These are phyloP conservation scores for Juglanconis sp. DNA, from an alignment of 2,329 filamentous ascomycete species.

Conservation along the genomic window DNA sequence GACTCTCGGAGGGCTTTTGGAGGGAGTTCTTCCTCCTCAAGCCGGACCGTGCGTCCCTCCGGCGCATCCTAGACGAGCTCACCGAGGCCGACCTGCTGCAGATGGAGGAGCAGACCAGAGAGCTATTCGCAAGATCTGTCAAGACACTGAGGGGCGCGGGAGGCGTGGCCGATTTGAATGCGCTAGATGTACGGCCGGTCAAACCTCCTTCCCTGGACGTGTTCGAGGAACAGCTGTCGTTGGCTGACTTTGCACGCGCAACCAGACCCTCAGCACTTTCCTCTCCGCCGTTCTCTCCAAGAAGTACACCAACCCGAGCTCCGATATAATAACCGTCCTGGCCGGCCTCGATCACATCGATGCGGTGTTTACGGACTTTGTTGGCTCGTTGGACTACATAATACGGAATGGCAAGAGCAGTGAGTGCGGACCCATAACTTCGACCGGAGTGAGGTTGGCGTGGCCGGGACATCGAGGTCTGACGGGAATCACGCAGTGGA, in stretches of 20 bases:
- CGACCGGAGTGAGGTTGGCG: background rate
- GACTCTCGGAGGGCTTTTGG: slow-evolving; percentile 90
- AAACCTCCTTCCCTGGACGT: background rate
- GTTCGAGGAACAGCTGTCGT: background rate
- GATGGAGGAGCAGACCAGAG: slow-evolving; percentile 72
- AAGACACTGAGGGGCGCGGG: slow-evolving; percentile 59
- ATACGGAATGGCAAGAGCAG: slow-evolving; percentile 72
- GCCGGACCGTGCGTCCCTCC: slow-evolving; percentile 69
- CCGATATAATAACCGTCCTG: slow-evolving; percentile 86
- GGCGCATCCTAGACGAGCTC: slow-evolving; percentile 65
- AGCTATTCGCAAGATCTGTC: slow-evolving; percentile 74
- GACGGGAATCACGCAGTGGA: slow-evolving; percentile 52
- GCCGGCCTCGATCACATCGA: slow-evolving; percentile 89
- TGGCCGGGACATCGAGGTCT: slow-evolving; percentile 18
- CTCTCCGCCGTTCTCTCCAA: slow-evolving; percentile 79
- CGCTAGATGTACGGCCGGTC: slow-evolving; percentile 66
- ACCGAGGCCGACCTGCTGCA: slow-evolving; percentile 72
- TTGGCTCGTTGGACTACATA: slow-evolving; percentile 74
- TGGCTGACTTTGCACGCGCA: slow-evolving; percentile 36
- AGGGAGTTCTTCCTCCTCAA: slow-evolving; percentile 88
- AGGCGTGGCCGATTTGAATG: slow-evolving; percentile 67
- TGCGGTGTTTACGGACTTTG: slow-evolving; percentile 81
- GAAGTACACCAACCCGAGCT: slow-evolving; percentile 91
- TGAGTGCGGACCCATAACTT: slow-evolving; percentile 40
- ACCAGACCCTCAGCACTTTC: slow-evolving; percentile 84